Base-by-base conservation (phyloP, 1,284 basidiomycete genomes). In the Jaminaea rosea region DNA sequence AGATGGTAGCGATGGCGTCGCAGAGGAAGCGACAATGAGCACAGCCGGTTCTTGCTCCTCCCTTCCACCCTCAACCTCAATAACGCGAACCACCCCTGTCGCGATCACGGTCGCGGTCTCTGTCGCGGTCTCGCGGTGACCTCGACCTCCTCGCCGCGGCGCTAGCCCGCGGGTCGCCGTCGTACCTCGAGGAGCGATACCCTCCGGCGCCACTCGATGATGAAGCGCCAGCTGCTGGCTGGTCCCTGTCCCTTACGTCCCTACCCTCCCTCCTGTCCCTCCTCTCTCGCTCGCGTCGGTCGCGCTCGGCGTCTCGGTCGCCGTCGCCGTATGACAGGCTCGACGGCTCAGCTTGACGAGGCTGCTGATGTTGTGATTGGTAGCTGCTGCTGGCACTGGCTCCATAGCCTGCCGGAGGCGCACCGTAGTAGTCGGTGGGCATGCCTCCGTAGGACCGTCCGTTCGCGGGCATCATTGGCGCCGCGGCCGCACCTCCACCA, bases 241-340 rank as follows among this genome's bases (percentile, higher is more conserved):
- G 55, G 49, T 59, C 55, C 23, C 60, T 55, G 4, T 42, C 39
- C 7, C 39, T 17, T 13, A 21, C 19, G 39, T 42, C 39, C 19
- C 39, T 2, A 4, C 39, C 39, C 23, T 42, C 39, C 11, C 39
- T 15, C 39, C 50, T 53, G 46, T 63, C 59, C 32, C 55, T 56
- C 27, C 60, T 58, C 31, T 62, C 60, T 3, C 58, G 47, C 48
- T 65, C 58, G 23, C 62, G 49, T 9, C 56, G 36, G 26, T 60
- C 59, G 39, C 59, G 55, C 23, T 62, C 62, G 15, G 54, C 52
- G 34, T 62, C 60, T 10, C 62, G 50, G 17, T 64, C 62, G 26
- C 54, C 54, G 39, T 63, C 61, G 23, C 50, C 41, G n/a, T 50
- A 44, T 27, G 53, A 49, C 24, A 41, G 39, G n/a, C 54, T 44